These are phyloP conservation scores for Bathelium albidoporum DNA, from an alignment of 495 filamentous ascomycete genomes.

Conservation along the genomic window DNA sequence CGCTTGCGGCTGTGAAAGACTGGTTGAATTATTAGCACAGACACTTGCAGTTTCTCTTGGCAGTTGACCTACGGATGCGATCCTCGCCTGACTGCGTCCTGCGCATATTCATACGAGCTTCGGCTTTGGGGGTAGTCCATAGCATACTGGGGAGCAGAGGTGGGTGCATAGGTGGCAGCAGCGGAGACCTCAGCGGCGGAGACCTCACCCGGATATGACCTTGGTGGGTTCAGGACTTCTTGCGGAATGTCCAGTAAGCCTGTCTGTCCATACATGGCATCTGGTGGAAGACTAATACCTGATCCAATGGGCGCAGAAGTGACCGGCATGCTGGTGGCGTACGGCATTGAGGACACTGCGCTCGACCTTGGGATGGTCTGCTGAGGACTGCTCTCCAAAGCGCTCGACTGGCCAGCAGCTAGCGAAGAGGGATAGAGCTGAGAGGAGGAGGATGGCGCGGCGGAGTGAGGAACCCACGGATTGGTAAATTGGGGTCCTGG, in stretches of 20 bases:
- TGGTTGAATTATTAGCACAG: not conserved
- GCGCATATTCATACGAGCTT: slow-evolving; percentile 41
- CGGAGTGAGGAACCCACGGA: slow-evolving; percentile 58
- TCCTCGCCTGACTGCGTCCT: slow-evolving; percentile 62
- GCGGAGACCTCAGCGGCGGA: slow-evolving; percentile 39
- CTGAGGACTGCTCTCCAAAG: slow-evolving; percentile 42
- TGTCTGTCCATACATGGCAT: slow-evolving; percentile 46
- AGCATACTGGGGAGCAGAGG: slow-evolving; percentile 56
- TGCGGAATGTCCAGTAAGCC: slow-evolving; percentile 64
- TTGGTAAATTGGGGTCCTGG: slow-evolving; percentile 82
- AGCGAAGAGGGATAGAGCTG: slow-evolving; percentile 48
- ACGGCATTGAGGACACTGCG: slow-evolving; percentile 56
- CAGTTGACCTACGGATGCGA: slow-evolving; percentile 81
- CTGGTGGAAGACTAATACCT: slow-evolving; percentile 59
- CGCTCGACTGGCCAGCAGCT: slow-evolving; percentile 43
- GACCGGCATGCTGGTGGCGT: slow-evolving; percentile 54
- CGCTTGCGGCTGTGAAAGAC: slow-evolving; percentile 1
- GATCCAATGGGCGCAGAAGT: slow-evolving; percentile 58
- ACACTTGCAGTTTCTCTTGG: slow-evolving; percentile 2
- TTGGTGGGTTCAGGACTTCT: slow-evolving; percentile 53
- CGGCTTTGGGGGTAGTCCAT: slow-evolving; percentile 54
- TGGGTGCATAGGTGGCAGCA: slow-evolving; percentile 57
- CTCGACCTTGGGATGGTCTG: slow-evolving; percentile 45
- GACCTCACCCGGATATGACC: slow-evolving; percentile 25
- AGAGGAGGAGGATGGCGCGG: slow-evolving; percentile 46